Conservation (phyloP, 768 basidiomycete genomes). For the Amanita subjunquillea region DNA sequence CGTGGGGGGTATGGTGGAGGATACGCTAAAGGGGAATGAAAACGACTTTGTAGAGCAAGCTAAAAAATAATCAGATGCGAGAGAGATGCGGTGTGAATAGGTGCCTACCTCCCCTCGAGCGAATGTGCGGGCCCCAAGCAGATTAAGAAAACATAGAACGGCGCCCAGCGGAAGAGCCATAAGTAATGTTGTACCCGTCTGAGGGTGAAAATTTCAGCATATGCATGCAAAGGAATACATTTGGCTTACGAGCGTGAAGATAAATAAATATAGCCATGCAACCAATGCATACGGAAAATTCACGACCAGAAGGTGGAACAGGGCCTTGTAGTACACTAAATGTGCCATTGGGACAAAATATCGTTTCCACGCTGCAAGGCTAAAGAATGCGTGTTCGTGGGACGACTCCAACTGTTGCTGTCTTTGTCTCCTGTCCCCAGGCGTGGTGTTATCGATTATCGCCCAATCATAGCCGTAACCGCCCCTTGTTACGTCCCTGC, state of each 20-base stretch:
- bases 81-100: background rate
- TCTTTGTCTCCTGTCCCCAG: background rate
- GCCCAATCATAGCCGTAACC: slow-evolving; percentile 1
- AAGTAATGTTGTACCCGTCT: slow-evolving; percentile 77
- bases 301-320: slow-evolving; percentile 60
- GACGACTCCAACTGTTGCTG: background rate
- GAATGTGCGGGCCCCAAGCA: slow-evolving; percentile 64
- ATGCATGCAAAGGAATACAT: background rate
- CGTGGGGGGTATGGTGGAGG: slow-evolving; percentile 54
- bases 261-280: slow-evolving; percentile 76
- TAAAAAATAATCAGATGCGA: slow-evolving; percentile 12
- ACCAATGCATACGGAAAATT: slow-evolving; percentile 73
- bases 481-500: background rate
- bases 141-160: slow-evolving; percentile 65
- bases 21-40: slow-evolving; percentile 59
- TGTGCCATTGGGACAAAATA: slow-evolving; percentile 58
- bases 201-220: background rate
- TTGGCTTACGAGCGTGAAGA: slow-evolving; percentile 63
- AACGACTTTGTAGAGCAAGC: slow-evolving; percentile 59
- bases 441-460: background rate
- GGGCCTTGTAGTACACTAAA: slow-evolving; percentile 49
- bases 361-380: slow-evolving; percentile 24
- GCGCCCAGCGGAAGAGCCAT: slow-evolving; percentile 71
- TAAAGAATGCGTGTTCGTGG: background rate
- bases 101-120: slow-evolving; percentile 53